Percentiles rank a stretch among this genome's conserved stretches.
These are phyloP conservation scores for Dendrocalamus sinicus DNA, from an alignment of 176 grass and related monocot genomes.

Conservation along the genomic window DNA sequence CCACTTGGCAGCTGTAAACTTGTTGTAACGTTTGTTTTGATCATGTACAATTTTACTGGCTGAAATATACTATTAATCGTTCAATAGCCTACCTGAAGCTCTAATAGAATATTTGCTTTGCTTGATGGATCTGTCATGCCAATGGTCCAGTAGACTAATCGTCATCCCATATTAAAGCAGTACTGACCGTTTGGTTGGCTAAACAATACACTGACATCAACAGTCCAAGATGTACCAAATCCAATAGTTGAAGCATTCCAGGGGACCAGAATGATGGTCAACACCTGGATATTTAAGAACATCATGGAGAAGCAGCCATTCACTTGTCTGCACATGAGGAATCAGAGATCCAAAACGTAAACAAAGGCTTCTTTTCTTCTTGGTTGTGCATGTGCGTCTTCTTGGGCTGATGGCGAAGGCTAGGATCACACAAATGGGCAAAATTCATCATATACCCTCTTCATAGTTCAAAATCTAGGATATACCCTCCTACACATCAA, in stretches of 20 bases:
- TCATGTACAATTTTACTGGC: neutral
- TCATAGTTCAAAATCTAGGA: too few relatives aligned
- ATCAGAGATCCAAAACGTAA: neutral
- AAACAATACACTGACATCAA: neutral
- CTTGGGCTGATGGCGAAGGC: neutral
- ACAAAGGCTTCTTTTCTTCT: neutral
- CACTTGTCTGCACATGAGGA: neutral
- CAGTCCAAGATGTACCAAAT: neutral
- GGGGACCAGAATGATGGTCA: neutral
- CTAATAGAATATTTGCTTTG: neutral
- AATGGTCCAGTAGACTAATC: neutral
- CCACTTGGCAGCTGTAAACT: neutral
- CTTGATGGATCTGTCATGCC: neutral
- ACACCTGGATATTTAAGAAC: neutral
- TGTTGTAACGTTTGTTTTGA: neutral
- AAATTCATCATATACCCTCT: too few relatives aligned
- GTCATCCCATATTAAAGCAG: neutral
- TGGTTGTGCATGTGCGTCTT: neutral
- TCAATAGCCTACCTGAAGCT: neutral
- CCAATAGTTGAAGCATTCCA: neutral
- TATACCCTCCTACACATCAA: too few relatives aligned
- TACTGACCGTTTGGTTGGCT: neutral
- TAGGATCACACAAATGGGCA: constrained; percentile 31
- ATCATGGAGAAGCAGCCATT: neutral
- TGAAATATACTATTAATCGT: neutral